phyloP scores from a whole-genome alignment of 192 early-diverging fungal species.

The Linnemannia schmuckeri region DNA sequence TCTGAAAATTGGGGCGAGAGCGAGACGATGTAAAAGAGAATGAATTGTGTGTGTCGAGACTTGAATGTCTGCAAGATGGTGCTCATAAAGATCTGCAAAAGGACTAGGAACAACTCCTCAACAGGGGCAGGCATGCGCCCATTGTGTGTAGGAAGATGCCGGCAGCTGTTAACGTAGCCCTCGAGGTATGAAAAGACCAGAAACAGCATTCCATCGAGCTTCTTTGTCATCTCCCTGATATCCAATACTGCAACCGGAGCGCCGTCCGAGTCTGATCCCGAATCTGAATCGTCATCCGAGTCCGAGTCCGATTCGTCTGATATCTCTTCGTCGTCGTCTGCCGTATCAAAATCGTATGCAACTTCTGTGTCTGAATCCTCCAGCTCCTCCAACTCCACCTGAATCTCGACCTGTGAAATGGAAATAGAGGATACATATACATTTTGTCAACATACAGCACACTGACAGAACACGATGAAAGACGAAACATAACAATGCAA shows the following conservation, averaged over 20 bases:
- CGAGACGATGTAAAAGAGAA: constrained; percentile 87
- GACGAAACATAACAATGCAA: not conserved
- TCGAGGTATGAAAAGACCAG: constrained; percentile 75
- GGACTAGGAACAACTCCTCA: constrained; percentile 71
- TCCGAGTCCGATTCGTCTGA: constrained; percentile 57
- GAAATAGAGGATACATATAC: not conserved
- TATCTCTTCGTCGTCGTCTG: constrained; percentile 53
- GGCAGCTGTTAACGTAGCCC: constrained; percentile 40
- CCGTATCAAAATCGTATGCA: constrained; percentile 39
- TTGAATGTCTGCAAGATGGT: constrained; percentile 88
- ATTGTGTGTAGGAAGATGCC: constrained; percentile 35
- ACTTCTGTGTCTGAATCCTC: constrained; percentile 71
- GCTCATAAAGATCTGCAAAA: constrained; percentile 85
- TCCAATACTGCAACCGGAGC: constrained; percentile 55
- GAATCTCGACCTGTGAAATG: constrained; percentile 82
- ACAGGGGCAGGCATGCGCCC: constrained; percentile 23
- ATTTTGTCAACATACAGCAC: constrained; percentile 2
- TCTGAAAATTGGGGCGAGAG: constrained; percentile 71
- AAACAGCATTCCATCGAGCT: constrained; percentile 80
- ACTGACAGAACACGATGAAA: not conserved
- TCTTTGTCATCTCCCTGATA: constrained; percentile 72
- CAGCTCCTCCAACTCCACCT: constrained; percentile 89
- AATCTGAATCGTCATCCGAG: constrained; percentile 62
- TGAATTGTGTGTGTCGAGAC: constrained; percentile 92
- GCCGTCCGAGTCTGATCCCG: constrained; percentile 58